phyloP scores from a whole-genome alignment of 2,329 filamentous ascomycete genomes.

The Fusarium virguliforme region DNA sequence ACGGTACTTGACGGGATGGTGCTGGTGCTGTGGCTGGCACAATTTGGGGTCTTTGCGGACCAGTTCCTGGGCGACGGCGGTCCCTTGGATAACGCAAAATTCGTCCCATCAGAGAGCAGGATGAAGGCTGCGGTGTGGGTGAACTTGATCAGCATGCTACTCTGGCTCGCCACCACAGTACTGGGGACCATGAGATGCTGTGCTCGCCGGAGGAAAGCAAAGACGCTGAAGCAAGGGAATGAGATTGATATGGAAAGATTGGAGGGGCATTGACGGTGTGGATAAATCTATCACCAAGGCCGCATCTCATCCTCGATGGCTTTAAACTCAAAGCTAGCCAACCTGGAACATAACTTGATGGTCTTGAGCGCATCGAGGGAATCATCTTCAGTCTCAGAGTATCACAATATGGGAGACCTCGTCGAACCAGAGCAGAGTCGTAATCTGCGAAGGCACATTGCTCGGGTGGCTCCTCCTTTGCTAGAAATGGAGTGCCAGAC shows the following conservation, averaged over 20 bases:
- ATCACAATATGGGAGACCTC: no score
- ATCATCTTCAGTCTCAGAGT: no score
- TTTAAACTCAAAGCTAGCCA: no score
- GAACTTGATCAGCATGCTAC: conserved; percentile 9
- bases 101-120: background rate
- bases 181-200: conserved; percentile 15
- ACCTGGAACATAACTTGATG: no score
- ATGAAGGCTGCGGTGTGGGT: conserved; percentile 24
- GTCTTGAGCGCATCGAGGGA: no score
- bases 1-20: conserved; percentile 2
- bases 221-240: background rate
- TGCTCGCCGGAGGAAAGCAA: background rate
- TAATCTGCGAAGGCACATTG: no score
- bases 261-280: background rate
- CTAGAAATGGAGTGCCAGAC: no score
- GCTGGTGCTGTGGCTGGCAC: conserved; percentile 14
- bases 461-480: no score
- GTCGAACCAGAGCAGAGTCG: no score
- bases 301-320: no score
- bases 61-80: background rate
- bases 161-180: conserved; percentile 18
- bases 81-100: background rate
- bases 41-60: conserved; percentile 14
- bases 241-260: background rate
- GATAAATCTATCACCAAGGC: background rate